Evolutionary conservation across 2,329 filamentous ascomycete species (phyloP).

Genomic region (Fonsecaea erecta): DNA sequence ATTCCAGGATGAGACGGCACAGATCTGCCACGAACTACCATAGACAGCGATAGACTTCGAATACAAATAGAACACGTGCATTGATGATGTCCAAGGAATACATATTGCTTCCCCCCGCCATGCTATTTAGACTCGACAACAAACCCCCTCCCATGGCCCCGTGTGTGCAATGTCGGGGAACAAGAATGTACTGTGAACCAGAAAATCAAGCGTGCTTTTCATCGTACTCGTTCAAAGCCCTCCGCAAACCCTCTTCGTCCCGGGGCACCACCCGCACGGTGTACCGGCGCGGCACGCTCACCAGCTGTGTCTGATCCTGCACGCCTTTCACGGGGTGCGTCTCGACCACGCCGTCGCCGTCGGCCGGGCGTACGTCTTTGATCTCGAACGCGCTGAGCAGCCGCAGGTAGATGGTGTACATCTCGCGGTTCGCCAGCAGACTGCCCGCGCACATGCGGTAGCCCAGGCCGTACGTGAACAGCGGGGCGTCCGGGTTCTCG

Average conservation of each 20-base stretch:
- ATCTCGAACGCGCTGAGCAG: slow-evolving; percentile 66
- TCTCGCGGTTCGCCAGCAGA: slow-evolving; percentile 66
- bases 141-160: neutral
- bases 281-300: slow-evolving; percentile 64
- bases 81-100: neutral
- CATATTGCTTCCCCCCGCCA: neutral
- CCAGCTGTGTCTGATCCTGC: slow-evolving; percentile 65
- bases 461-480: slow-evolving; percentile 69
- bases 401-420: slow-evolving; percentile 68
- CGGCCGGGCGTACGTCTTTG: slow-evolving; percentile 54
- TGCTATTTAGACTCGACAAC: neutral
- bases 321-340: slow-evolving; percentile 65
- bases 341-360: slow-evolving; percentile 47
- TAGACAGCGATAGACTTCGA: neutral
- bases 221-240: slow-evolving; percentile 44
- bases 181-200: neutral
- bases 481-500: slow-evolving; percentile 65
- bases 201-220: slow-evolving; percentile 19
- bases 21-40: neutral
- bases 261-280: slow-evolving; percentile 64
- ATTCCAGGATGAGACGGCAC: neutral
- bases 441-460: slow-evolving; percentile 71
- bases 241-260: slow-evolving; percentile 52
- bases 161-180: neutral
- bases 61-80: neutral